Conservation (phyloP, 2,329 filamentous ascomycete genomes). For the Botryotinia convoluta region DNA sequence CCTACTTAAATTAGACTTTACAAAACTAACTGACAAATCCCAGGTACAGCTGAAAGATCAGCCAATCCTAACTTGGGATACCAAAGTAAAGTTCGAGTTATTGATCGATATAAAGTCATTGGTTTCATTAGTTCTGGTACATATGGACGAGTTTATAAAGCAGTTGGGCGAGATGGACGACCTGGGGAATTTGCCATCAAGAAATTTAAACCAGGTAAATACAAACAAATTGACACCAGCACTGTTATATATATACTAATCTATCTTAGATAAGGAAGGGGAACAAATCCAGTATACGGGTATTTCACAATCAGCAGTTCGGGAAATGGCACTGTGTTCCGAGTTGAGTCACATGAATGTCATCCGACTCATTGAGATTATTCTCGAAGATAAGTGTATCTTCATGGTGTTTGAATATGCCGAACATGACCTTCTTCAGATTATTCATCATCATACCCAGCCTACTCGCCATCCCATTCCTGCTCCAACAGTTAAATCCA, state of each 20-base stretch:
- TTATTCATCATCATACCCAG: conserved; percentile 94
- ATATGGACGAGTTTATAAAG: conserved; percentile 98
- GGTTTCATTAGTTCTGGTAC: conserved; percentile 98
- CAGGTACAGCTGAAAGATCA: conserved; percentile 55
- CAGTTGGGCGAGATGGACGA: conserved; percentile 69
- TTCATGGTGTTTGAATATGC: conserved; percentile 99
- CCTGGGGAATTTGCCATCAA: conserved; percentile 94
- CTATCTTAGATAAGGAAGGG: conserved; percentile 76
- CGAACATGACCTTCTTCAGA: conserved; percentile 94
- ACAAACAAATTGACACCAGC: neutral
- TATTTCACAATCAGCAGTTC: conserved; percentile 93
- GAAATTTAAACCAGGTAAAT: conserved; percentile 59
- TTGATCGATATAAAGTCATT: conserved; percentile 92
- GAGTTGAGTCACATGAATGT: conserved; percentile 88
- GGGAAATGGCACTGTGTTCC: conserved; percentile 95
- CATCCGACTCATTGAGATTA: conserved; percentile 89
- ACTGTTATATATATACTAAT: conserved; percentile 8
- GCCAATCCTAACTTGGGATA: conserved; percentile 49
- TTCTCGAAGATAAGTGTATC: conserved; percentile 97
- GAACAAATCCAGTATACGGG: conserved; percentile 93
- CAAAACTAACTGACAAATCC: conserved; percentile 19
- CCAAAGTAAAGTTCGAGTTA: conserved; percentile 79
- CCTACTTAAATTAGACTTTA: conserved; percentile 39
- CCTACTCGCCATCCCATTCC: conserved; percentile 85
- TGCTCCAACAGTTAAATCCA: conserved; percentile 83